These are phyloP conservation scores for Emmonsia crescens DNA, from an alignment of 2,329 filamentous ascomycete species.

Conservation along the genomic window DNA sequence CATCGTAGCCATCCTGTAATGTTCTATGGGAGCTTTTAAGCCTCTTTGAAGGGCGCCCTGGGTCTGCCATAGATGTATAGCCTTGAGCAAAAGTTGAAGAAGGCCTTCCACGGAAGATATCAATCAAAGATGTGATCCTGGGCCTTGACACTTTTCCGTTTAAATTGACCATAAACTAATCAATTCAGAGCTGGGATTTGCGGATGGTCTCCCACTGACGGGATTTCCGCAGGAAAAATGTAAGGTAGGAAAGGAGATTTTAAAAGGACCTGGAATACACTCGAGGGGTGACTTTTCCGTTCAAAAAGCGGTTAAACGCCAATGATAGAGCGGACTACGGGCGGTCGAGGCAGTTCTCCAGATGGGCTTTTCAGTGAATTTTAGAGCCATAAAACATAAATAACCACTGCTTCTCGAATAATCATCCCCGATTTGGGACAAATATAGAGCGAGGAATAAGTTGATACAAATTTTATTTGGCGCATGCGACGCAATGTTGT, in stretches of 20 bases:
- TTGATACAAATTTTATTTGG: not conserved
- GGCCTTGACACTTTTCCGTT: not conserved
- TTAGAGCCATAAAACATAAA: not conserved
- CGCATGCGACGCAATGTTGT: not conserved
- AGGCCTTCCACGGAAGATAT: not conserved
- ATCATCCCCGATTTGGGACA: not conserved
- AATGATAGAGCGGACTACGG: not conserved
- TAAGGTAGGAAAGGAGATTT: not conserved
- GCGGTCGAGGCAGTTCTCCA: not conserved
- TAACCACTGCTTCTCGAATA: not conserved
- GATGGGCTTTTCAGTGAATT: not conserved
- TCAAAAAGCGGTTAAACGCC: not conserved
- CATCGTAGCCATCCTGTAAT: not conserved
- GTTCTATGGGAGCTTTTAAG: conserved; percentile 8
- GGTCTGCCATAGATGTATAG: not conserved
- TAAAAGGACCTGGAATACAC: not conserved
- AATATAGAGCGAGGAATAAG: not conserved
- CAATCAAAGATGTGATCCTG: not conserved
- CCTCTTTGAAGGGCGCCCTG: conserved; percentile 9
- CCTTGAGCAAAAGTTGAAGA: not conserved
- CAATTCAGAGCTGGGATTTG: not conserved
- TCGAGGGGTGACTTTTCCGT: not conserved
- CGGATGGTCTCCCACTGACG: not conserved
- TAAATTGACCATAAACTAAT: not conserved
- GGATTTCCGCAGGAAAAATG: not conserved